These are phyloP conservation scores for Noccaea caerulescens DNA, from an alignment of 345 rosid genomes.

Conservation along the genomic window DNA sequence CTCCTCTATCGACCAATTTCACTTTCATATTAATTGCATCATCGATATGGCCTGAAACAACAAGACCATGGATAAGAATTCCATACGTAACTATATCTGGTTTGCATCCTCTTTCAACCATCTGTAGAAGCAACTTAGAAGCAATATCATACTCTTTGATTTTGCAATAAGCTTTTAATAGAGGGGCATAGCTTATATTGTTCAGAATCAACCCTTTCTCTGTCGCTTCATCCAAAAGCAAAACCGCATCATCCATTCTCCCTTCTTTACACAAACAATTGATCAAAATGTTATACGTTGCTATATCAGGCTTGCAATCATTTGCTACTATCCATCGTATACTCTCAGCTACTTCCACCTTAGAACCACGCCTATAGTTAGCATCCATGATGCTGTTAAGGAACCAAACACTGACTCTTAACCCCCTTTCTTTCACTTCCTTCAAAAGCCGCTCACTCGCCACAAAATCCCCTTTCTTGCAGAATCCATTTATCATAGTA, in stretches of 20 bases:
- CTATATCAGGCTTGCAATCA: slow-evolving; percentile 71
- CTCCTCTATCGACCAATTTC: slow-evolving; percentile 66
- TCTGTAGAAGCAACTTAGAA: slow-evolving; percentile 61
- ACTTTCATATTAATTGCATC: slow-evolving; percentile 58
- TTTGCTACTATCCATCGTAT: slow-evolving; percentile 56
- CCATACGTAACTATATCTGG: slow-evolving; percentile 81
- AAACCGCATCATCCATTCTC: slow-evolving; percentile 55
- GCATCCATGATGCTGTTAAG: slow-evolving; percentile 65
- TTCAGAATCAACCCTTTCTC: slow-evolving; percentile 57
- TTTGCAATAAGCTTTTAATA: slow-evolving; percentile 60
- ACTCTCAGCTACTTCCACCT: slow-evolving; percentile 47
- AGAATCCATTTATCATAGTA: slow-evolving; percentile 61
- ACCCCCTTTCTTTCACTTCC: slow-evolving; percentile 72
- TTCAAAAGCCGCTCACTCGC: slow-evolving; percentile 58
- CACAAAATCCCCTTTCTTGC: slow-evolving; percentile 62
- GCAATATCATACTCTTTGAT: slow-evolving; percentile 56
- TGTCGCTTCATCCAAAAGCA: slow-evolving; percentile 62
- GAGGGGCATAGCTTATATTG: slow-evolving; percentile 62
- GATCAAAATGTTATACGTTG: slow-evolving; percentile 67
- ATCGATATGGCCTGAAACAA: slow-evolving; percentile 65
- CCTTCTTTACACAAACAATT: slow-evolving; percentile 60
- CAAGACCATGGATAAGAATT: slow-evolving; percentile 75
- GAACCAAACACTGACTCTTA: slow-evolving; percentile 50
- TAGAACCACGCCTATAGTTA: slow-evolving; percentile 54
- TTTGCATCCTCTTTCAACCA: slow-evolving; percentile 68